These are phyloP conservation scores for Paraconiothyrium brasiliense DNA, from an alignment of 2,329 filamentous ascomycete genomes.

Conservation along the genomic window DNA sequence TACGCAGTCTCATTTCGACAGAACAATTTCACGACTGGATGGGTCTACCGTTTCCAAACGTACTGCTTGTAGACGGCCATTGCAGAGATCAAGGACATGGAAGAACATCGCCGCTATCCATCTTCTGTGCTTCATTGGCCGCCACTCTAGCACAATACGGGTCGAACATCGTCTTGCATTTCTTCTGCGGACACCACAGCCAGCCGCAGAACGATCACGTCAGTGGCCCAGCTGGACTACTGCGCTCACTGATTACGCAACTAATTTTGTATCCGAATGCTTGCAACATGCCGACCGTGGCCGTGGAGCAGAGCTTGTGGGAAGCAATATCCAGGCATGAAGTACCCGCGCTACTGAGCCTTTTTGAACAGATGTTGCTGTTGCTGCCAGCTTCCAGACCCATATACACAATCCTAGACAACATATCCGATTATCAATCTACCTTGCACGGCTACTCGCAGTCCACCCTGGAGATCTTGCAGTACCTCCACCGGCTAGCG, in stretches of 20 bases:
- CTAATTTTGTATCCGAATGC: not conserved
- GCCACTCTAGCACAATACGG: not conserved
- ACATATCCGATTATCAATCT: slow-evolving; percentile 3
- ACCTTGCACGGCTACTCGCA: not conserved
- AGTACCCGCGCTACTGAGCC: not conserved
- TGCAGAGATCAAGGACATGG: not conserved
- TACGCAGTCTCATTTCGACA: not conserved
- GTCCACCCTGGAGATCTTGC: slow-evolving; percentile 2
- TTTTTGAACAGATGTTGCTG: slow-evolving; percentile 4
- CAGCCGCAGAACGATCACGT: not conserved
- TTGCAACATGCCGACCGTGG: not conserved
- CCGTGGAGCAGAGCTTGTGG: slow-evolving; percentile 8
- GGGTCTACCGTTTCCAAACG: not conserved
- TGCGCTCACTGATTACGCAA: not conserved
- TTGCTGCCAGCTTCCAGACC: not conserved
- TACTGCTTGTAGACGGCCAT: not conserved
- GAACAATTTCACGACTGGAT: not conserved
- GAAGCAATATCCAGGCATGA: not conserved
- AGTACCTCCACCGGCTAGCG: not conserved
- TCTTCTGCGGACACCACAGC: not conserved
- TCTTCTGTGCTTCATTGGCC: not conserved
- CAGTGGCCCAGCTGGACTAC: not conserved
- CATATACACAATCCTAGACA: slow-evolving; percentile 4
- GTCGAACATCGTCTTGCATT: not conserved
- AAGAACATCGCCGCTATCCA: not conserved